These are phyloP conservation scores for Phytophthora quininea DNA, from an alignment of 352 stramenopile species.

Conservation along the genomic window DNA sequence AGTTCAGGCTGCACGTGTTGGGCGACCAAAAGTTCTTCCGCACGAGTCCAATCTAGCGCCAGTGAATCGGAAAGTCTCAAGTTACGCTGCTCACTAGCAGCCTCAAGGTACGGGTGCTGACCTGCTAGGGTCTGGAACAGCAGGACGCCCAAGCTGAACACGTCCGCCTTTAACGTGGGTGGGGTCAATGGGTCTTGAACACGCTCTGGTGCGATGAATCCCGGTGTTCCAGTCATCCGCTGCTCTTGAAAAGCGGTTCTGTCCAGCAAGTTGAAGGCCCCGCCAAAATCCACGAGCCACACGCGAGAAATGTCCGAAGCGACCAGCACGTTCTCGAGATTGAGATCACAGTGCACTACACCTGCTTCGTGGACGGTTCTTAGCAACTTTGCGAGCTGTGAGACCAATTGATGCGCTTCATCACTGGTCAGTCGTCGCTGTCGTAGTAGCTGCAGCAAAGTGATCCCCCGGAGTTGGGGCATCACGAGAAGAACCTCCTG, in stretches of 20 bases:
- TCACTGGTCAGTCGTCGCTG: constrained; percentile 24
- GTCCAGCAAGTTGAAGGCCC: constrained; percentile 44
- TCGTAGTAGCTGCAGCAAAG: constrained; percentile 42
- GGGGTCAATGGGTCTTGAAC: constrained; percentile 39
- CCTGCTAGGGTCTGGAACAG: constrained; percentile 67
- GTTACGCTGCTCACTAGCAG: constrained; percentile 22
- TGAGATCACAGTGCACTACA: constrained; percentile 98
- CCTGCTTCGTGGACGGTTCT: constrained; percentile 91
- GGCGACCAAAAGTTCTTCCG: constrained; percentile 33
- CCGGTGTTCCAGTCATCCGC: constrained; percentile 64
- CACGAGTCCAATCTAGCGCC: constrained; percentile 46
- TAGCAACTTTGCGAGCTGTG: constrained; percentile 48
- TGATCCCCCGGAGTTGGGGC: constrained; percentile 53
- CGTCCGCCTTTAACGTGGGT: constrained; percentile 47
- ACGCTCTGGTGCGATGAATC: constrained; percentile 67
- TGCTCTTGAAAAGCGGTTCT: neutral
- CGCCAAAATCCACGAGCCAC: constrained; percentile 69
- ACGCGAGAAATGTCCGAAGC: constrained; percentile 30
- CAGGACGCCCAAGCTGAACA: constrained; percentile 69
- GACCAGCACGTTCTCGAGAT: constrained; percentile 96
- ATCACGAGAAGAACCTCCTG: constrained; percentile 60
- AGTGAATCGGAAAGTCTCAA: constrained; percentile 55
- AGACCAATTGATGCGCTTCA: constrained; percentile 13
- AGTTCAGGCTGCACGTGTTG: constrained; percentile 38
- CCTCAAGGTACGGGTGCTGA: constrained; percentile 54